Percentiles rank a stretch among this genome's conserved stretches.
Conservation (phyloP, 164 flowering plant species). For the Nymphaea colorata region DNA sequence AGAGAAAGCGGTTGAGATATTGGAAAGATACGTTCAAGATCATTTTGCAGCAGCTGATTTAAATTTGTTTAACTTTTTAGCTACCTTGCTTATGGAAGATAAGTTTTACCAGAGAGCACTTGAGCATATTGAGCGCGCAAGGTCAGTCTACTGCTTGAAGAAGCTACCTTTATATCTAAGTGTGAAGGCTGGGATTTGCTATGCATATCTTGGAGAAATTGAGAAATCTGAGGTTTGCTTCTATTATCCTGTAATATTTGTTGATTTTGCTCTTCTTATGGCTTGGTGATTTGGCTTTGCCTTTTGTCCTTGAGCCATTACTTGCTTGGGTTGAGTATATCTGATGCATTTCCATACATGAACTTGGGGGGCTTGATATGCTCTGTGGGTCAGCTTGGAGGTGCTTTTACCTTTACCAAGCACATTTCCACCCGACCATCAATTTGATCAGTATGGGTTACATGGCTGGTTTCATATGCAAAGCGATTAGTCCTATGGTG, state of each 20-base stretch:
- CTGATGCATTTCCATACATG: too few species aligned
- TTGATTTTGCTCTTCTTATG: too few species aligned
- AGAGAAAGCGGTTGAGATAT: constrained; percentile 36
- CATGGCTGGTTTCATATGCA: too few species aligned
- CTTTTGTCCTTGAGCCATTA: too few species aligned
- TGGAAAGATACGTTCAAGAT: constrained; percentile 46
- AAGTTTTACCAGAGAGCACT: constrained; percentile 42
- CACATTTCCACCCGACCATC: too few species aligned
- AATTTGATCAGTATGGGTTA: too few species aligned
- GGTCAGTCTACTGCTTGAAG: constrained; percentile 16
- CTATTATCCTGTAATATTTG: background rate
- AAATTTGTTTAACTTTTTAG: constrained; percentile 45
- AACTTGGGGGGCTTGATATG: too few species aligned
- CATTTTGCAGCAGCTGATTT: constrained; percentile 32
- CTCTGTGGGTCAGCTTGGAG: too few species aligned
- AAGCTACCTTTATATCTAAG: constrained; percentile 37
- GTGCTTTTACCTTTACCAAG: too few species aligned
- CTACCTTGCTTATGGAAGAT: constrained; percentile 37
- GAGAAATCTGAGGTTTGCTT: constrained; percentile 63
- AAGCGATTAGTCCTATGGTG: too few species aligned
- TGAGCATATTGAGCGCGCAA: constrained; percentile 48
- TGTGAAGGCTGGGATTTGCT: constrained; percentile 66
- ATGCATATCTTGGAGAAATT: constrained; percentile 50
- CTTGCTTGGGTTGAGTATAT: too few species aligned
- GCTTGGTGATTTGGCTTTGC: too few species aligned